Percentiles rank a stretch among this genome's conserved stretches.
These are phyloP conservation scores for Epithemia pelagica DNA, from an alignment of 108 stramenopile genomes.

Conservation along the genomic window DNA sequence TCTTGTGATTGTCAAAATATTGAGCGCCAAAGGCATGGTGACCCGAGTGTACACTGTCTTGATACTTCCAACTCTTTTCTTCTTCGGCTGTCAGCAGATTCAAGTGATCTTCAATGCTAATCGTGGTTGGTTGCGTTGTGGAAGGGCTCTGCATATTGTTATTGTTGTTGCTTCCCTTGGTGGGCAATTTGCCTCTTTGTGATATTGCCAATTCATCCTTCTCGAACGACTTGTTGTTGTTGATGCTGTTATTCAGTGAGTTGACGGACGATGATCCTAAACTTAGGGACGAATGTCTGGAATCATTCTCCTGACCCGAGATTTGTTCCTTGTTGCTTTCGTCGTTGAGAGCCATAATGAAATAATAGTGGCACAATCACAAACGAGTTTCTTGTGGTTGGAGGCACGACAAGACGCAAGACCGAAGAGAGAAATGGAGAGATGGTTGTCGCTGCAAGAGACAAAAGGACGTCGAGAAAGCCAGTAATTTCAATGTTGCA, in stretches of 20 bases:
- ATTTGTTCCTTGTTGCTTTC: background rate
- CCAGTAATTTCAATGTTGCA: too few species aligned
- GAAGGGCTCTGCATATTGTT: too few species aligned
- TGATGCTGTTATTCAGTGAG: too few species aligned
- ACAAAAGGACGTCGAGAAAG: too few species aligned
- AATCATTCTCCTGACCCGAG: background rate
- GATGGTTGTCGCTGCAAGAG: too few species aligned
- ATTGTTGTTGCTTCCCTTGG: background rate
- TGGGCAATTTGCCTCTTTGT: background rate
- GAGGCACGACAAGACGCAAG: too few species aligned
- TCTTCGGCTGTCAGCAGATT: background rate
- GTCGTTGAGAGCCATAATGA: background rate
- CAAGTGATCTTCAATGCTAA: background rate
- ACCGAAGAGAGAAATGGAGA: too few species aligned
- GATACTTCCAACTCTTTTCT: background rate
- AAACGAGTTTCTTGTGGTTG: too few species aligned
- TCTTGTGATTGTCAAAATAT: background rate
- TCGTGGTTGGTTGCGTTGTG: too few species aligned
- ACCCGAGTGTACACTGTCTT: background rate
- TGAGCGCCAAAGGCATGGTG: background rate
- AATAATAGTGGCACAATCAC: too few species aligned
- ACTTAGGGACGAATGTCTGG: background rate
- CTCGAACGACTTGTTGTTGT: background rate
- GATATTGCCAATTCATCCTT: background rate
- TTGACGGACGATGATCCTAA: too few species aligned